phyloP scores from a whole-genome alignment of 768 basidiomycete genomes.

The Trametes cinnabarina region DNA sequence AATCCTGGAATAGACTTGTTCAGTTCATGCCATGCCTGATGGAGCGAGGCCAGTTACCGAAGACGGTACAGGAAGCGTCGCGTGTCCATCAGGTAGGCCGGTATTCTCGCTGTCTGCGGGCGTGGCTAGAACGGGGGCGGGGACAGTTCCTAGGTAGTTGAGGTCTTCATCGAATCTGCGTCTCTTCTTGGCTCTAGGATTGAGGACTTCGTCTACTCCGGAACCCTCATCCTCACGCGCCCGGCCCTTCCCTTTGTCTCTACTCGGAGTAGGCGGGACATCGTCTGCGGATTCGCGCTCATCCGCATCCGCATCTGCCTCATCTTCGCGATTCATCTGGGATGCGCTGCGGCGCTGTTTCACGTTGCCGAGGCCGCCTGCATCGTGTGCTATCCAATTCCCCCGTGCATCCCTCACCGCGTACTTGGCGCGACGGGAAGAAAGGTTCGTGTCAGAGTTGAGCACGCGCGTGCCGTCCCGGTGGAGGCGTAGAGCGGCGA shows the following conservation, averaged over 20 bases:
- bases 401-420: slow-evolving; percentile 47
- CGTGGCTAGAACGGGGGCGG: not conserved
- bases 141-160: slow-evolving; percentile 49
- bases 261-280: slow-evolving; percentile 19
- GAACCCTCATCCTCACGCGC: slow-evolving; percentile 17
- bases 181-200: slow-evolving; percentile 38
- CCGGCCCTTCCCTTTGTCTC: slow-evolving; percentile 26
- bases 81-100: not conserved
- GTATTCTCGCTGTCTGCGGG: not conserved
- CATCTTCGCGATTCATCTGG: slow-evolving; percentile 13
- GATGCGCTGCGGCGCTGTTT: slow-evolving; percentile 34
- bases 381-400: slow-evolving; percentile 68
- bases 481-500: slow-evolving; percentile 61
- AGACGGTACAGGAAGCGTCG: slow-evolving; percentile 39
- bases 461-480: slow-evolving; percentile 62
- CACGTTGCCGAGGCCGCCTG: slow-evolving; percentile 50
- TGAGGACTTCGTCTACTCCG: slow-evolving; percentile 15
- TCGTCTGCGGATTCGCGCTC: slow-evolving; percentile 25
- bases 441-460: slow-evolving; percentile 36
- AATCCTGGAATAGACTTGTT: slow-evolving; percentile 35
- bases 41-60: slow-evolving; percentile 42
- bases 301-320: slow-evolving; percentile 24
- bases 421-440: slow-evolving; percentile 34
- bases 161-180: slow-evolving; percentile 48
- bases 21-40: not conserved